These are phyloP conservation scores for Ogataea trehalophila DNA, from an alignment of 805 yeast species.

Conservation along the genomic window DNA sequence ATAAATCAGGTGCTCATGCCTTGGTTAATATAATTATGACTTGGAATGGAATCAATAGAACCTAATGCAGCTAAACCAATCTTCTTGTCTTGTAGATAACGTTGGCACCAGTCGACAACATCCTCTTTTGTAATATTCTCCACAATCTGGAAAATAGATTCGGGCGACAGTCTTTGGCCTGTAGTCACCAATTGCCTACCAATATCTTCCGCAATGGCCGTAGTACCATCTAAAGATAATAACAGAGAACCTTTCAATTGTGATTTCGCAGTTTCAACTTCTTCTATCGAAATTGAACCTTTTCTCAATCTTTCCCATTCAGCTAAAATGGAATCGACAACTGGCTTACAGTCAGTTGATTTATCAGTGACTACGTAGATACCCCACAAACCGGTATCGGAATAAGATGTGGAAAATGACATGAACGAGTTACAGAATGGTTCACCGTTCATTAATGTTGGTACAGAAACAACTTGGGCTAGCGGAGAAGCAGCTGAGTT, in stretches of 20 bases:
- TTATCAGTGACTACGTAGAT: constrained; percentile 85
- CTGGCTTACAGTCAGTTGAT: constrained; percentile 55
- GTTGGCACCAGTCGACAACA: constrained; percentile 84
- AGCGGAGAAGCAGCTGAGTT: constrained; percentile 86
- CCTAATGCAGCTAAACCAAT: constrained; percentile 92
- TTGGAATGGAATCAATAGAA: constrained; percentile 65
- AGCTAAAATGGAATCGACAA: constrained; percentile 68
- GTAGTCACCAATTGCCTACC: constrained; percentile 97
- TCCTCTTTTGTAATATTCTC: constrained; percentile 74
- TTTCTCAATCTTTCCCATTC: constrained; percentile 87
- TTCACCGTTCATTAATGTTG: constrained; percentile 44
- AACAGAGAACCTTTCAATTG: constrained; percentile 90
- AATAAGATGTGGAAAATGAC: constrained; percentile 95
- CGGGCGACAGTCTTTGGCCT: constrained; percentile 71
- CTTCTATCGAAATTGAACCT: constrained; percentile 75
- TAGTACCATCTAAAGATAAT: constrained; percentile 87
- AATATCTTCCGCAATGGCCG: constrained; percentile 95
- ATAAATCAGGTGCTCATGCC: constrained; percentile 22
- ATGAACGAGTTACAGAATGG: constrained; percentile 89
- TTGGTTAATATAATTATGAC: constrained; percentile 49
- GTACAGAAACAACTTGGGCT: constrained; percentile 50
- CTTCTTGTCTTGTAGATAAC: constrained; percentile 70
- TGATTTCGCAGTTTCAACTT: constrained; percentile 90
- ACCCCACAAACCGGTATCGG: constrained; percentile 98
- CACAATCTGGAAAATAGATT: constrained; percentile 69